phyloP scores from a whole-genome alignment of 495 filamentous ascomycete genomes.

The Penicillium paradoxum region DNA sequence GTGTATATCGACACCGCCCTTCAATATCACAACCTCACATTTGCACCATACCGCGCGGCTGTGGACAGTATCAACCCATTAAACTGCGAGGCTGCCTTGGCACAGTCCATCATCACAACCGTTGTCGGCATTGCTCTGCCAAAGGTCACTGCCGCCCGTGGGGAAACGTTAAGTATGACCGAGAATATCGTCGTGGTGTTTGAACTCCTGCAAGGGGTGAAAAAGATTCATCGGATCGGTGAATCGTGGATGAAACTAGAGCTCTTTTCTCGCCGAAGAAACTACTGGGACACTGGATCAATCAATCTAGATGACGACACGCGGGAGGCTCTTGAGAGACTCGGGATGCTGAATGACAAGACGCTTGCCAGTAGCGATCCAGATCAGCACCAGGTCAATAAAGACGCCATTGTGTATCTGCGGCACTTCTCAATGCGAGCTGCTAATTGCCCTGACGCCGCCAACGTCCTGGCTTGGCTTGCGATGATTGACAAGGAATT shows the following conservation, averaged over 20 bases:
- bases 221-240: slow-evolving; percentile 31
- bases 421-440: slow-evolving; percentile 27
- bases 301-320: slow-evolving; percentile 23
- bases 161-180: slow-evolving; percentile 28
- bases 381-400: slow-evolving; percentile 28
- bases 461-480: slow-evolving; percentile 34
- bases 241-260: slow-evolving; percentile 28
- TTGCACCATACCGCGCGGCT: slow-evolving; percentile 40
- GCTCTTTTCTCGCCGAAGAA: slow-evolving; percentile 19
- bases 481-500: slow-evolving; percentile 35
- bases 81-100: slow-evolving; percentile 49
- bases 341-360: slow-evolving; percentile 25
- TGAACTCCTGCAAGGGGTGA: slow-evolving; percentile 35
- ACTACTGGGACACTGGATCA: slow-evolving; percentile 13
- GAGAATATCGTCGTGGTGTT: slow-evolving; percentile 37
- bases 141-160: slow-evolving; percentile 30
- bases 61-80: slow-evolving; percentile 42
- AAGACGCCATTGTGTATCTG: slow-evolving; percentile 26
- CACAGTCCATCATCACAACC: slow-evolving; percentile 48
- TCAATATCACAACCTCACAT: slow-evolving; percentile 46
- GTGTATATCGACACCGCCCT: slow-evolving; percentile 48
- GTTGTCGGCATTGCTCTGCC: slow-evolving; percentile 47
- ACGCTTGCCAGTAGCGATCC: slow-evolving; percentile 15
- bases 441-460: slow-evolving; percentile 18
- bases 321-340: slow-evolving; percentile 20